A percentile compares a stretch with the other conserved stretches of the same genome.
phyloP scores from a whole-genome alignment of 1,139 yeast species.

The Suhomyces bokatorum region DNA sequence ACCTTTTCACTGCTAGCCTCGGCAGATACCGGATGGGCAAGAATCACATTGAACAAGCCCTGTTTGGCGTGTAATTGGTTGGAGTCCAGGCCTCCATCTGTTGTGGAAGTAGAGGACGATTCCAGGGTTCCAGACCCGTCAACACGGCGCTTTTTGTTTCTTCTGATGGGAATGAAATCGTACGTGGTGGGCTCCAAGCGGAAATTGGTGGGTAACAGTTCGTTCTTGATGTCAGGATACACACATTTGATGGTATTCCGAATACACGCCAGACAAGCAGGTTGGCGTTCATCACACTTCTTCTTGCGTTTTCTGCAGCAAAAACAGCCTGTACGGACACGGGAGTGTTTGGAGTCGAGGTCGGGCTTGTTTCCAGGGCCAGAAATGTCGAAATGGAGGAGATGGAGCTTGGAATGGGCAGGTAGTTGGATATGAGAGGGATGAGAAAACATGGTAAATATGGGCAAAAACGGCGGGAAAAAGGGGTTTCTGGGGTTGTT shows the following conservation, averaged over 20 bases:
- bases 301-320: conserved; percentile 51
- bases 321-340: conserved; percentile 47
- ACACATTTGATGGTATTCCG: conserved; percentile 39
- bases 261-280: conserved; percentile 40
- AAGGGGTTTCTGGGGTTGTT: not conserved
- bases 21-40: conserved; percentile 10
- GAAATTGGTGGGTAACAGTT: conserved; percentile 32
- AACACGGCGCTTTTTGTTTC: conserved; percentile 2
- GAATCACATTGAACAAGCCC: conserved; percentile 15
- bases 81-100: not conserved
- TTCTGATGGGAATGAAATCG: conserved; percentile 7
- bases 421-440: not conserved
- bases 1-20: conserved; percentile 7
- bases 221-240: conserved; percentile 36
- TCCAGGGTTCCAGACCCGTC: too few species aligned
- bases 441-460: not conserved
- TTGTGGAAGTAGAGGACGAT: too few species aligned
- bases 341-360: conserved; percentile 16
- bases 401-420: not conserved
- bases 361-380: not conserved
- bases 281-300: conserved; percentile 48
- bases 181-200: conserved; percentile 20
- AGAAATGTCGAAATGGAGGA: not conserved
- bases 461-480: not conserved
- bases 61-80: conserved; percentile 1